Conservation (phyloP, 805 yeast genomes). For the Lachancea nothofagi region DNA sequence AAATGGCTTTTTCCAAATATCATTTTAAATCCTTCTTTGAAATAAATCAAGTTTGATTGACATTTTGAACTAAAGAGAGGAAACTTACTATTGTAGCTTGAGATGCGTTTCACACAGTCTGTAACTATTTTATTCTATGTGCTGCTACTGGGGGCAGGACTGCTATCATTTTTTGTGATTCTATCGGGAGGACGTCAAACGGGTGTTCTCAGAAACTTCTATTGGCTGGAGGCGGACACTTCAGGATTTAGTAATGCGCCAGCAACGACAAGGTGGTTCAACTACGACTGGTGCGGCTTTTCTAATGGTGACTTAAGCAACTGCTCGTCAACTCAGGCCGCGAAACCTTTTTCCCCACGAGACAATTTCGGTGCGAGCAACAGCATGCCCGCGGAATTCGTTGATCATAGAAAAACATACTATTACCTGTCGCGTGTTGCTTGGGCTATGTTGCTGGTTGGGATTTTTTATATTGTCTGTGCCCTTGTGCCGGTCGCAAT, state of each 20-base stretch:
- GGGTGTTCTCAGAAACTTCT: slow-evolving; percentile 58
- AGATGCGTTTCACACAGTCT: slow-evolving; percentile 27
- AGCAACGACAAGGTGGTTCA: slow-evolving; percentile 66
- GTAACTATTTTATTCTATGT: slow-evolving; percentile 29
- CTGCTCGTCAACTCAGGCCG: slow-evolving; percentile 59
- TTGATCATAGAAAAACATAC: slow-evolving; percentile 43
- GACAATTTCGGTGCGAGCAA: slow-evolving; percentile 56
- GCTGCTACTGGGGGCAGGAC: slow-evolving; percentile 42
- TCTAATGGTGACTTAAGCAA: slow-evolving; percentile 40
- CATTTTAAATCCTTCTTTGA: no score
- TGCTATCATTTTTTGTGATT: slow-evolving; percentile 56
- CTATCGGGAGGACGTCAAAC: slow-evolving; percentile 56
- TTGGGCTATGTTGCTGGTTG: slow-evolving; percentile 58
- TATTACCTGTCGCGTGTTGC: slow-evolving; percentile 66
- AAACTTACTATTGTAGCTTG: slow-evolving; percentile 4
- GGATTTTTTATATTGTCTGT: slow-evolving; percentile 47
- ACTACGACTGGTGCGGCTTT: slow-evolving; percentile 57
- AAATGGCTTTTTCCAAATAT: no score
- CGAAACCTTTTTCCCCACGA: slow-evolving; percentile 79
- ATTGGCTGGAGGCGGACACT: slow-evolving; percentile 79
- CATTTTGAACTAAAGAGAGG: no score
- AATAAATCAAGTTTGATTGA: not conserved
- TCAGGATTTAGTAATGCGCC: slow-evolving; percentile 41
- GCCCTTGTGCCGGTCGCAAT: slow-evolving; percentile 39
- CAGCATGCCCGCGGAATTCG: slow-evolving; percentile 52